Evolutionary conservation across 164 flowering plant genomes (phyloP), one percentile per base, ranked within the genome.

Genomic region (Euptelea pleiosperma): DNA sequence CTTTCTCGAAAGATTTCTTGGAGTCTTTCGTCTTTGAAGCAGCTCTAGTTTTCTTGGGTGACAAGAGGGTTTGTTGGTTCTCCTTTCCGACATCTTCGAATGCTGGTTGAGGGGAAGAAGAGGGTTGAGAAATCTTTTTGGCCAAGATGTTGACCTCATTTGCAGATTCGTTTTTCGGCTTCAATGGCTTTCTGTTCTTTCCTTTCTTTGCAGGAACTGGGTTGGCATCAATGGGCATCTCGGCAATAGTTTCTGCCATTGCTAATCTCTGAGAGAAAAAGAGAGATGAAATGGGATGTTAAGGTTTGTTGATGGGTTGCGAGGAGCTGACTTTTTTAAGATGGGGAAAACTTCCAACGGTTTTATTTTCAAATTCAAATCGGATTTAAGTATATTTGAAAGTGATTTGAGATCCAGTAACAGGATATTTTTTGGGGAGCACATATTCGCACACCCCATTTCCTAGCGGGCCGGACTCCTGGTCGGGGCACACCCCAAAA

Each of bases 1-100:
- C 89, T 45, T 81, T 82, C 75, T 82, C 91, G 12, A 85, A 78
- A 25, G 81, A 71, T n/a, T 48, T 55, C 52, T 72, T 53, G 16
- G 62, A 6, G 1, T 58, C 47, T 29, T 75, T 73, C 11, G 36
- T 33, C 41, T 74, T 76, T 8, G 64, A 11, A 40, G 42, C 15
- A 18, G 47, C 28, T 53, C 62, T 73, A 4, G 64, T 66, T 40
- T 62, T 51, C 70, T 71, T 77, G 54, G 66, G 47, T 0, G 82
- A 61, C 22, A 80, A 70, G n/a, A 78, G 79, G 58, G 58, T 66
- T 67, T 71, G 81, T 9, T 45, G 70, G 58, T 85, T 82, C 74
- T 87, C 90, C 57, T 82, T 88, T 3, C 60, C 75, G 30, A 53
- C 55, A 2, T 63, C 15, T 47, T 43, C 28, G 54, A 44, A 9